Evolutionary conservation across 768 basidiomycete genomes (phyloP), one percentile per base, ranked within the genome.

Genomic region (Lepiota venenata): DNA sequence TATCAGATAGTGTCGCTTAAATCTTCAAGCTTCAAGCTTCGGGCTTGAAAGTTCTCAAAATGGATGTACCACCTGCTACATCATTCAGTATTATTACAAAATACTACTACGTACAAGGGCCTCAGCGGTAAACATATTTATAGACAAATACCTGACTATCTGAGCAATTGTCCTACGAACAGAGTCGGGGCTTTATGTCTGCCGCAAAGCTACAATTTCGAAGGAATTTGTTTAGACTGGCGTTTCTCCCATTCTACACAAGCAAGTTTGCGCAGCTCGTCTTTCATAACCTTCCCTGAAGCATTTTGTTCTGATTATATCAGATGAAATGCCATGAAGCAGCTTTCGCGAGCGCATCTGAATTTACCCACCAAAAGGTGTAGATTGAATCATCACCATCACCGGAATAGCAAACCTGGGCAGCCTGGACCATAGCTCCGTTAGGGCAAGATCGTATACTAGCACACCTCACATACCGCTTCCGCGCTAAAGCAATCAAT

Each of bases 361-460:
- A 43, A 39, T 43, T 16, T n/a, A 51, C 51, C 20, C 57, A 78
- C 76, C 72, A 16, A 81, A 69, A 4, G 70, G 61, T 43, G 72
- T 64, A 14, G 71, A 63, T 52, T 64, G 65, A 11, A 81, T 62
- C 3, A 80, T 29, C n/a, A 81, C 66, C 69, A 81, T 74, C 2
- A 75, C 77, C 3, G 80, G 80, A 15, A 80, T 73, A 18, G 80
- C 79, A 56, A 75, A 80, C 39, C 63, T 65, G 11, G 80, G 79
- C 43, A 81, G 65, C 12, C 79, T 81, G 41, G 5, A 16, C 53
- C 39, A 36, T 29, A 25, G 25, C 25, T 9, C 11, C 15, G 22
- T 45, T 36, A 12, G 18, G 29, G 42, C 32, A 27, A 25, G 6
- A 42, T 22, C 25, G 43, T 21, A 5, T 21, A 2, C n/a, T 16